phyloP scores from a whole-genome alignment of 306 rosid genomes.

The Dalbergia cochinchinensis region DNA sequence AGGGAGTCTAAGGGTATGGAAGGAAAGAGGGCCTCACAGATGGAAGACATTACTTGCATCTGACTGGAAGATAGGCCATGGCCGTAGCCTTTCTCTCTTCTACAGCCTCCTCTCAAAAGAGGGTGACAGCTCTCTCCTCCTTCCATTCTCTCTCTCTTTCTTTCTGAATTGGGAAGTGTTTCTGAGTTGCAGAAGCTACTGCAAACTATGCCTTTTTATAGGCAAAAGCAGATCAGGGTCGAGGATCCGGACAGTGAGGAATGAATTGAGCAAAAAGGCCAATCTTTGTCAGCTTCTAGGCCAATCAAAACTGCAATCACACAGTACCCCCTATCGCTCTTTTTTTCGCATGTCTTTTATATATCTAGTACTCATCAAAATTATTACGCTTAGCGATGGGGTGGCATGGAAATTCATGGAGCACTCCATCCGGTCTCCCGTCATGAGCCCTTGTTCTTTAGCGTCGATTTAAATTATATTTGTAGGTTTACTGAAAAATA shows the following conservation, averaged over 20 bases:
- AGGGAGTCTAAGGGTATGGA: slow-evolving; percentile 48
- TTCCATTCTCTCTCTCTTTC: slow-evolving; percentile 40
- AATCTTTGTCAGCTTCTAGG: neutral
- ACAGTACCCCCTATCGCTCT: neutral
- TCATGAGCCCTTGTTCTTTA: no score
- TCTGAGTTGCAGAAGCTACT: neutral
- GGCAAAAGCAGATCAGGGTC: neutral
- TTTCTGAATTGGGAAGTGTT: neutral
- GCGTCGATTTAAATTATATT: no score
- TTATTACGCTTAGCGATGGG: no score
- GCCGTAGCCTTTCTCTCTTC: slow-evolving; percentile 50
- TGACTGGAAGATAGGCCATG: slow-evolving; percentile 77
- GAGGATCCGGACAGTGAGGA: neutral
- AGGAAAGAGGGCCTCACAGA: slow-evolving; percentile 82
- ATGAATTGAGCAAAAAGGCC: neutral
- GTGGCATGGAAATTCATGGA: no score
- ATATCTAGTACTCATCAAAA: no score
- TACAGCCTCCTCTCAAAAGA: slow-evolving; percentile 57
- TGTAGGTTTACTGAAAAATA: no score
- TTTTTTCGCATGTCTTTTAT: no score
- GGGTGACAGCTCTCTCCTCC: slow-evolving; percentile 54
- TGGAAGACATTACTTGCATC: slow-evolving; percentile 67
- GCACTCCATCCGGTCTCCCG: no score
- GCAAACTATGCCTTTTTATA: slow-evolving; percentile 21
- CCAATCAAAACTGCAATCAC: neutral